Evolutionary conservation across 805 yeast species (phyloP), one percentile per base, ranked within the genome.

Genomic region (Citeromyces nyonsensis): DNA sequence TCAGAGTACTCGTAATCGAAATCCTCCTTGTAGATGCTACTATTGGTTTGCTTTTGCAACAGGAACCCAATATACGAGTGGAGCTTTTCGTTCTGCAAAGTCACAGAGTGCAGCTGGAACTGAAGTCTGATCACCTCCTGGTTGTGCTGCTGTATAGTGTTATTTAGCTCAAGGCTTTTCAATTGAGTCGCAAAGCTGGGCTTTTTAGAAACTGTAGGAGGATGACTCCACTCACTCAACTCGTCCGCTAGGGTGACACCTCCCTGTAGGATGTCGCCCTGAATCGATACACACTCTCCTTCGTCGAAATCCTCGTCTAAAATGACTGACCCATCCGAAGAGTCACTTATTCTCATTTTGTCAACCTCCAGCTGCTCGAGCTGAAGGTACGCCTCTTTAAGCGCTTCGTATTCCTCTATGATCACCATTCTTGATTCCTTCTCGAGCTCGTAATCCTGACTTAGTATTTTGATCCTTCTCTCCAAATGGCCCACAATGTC

Each of bases 11-110:
- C 72, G 33, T 44, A 45, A 26, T 46, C 47, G 20, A 39, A n/a
- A 14, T 42, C 33, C 10, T 40, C 44, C 35, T 38, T 44, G 34
- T 33, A 40, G 20, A 36, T 32, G 9, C 34, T 32, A 30, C 57
- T 47, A 36, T 59, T 47, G 49, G 57, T 39, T 35, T 59, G 61
- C 36, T 66, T 63, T 41, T 69, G 75, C 31, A 67, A 50, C 37
- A 68, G 63, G 38, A 67, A 69, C 7, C 75, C 75, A 45, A 69
- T 69, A 42, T 67, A 69, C 25, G 73, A 66, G 35, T 66, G 54
- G 25, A 69, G 52, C 42, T 69, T 69, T 35, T 69, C 77, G 44
- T 68, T 69, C 43, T 69, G 74, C 34, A 69, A 47, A 39, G 63
- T 60, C 37, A 69, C 48, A 7, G 73, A 66, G 44, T 64, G 68